phyloP scores from a whole-genome alignment of 1,139 yeast species.

The Protomyces macrosporus region DNA sequence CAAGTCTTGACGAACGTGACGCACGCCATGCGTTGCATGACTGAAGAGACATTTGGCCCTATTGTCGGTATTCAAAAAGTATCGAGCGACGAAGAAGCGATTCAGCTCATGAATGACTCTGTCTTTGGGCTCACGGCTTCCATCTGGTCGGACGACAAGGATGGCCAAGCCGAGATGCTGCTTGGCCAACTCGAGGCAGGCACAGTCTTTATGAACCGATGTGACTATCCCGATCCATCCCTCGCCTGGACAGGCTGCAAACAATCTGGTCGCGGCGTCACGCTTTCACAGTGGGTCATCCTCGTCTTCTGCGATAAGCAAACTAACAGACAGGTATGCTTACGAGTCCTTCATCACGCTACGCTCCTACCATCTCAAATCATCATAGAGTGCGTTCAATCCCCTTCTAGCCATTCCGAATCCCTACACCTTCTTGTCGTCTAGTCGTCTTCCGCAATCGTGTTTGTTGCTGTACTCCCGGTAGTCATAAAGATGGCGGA shows the following conservation, averaged over 20 bases:
- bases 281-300: conserved; percentile 30
- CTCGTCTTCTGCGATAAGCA: background rate
- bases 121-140: conserved; percentile 89
- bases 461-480: too few relatives aligned
- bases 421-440: too few relatives aligned
- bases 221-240: conserved; percentile 71
- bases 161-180: conserved; percentile 49
- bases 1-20: conserved; percentile 80
- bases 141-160: conserved; percentile 74
- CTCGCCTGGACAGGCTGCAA: conserved; percentile 83
- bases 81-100: conserved; percentile 57
- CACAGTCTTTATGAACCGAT: conserved; percentile 86
- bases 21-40: conserved; percentile 69
- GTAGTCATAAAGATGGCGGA: background rate
- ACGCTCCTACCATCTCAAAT: background rate
- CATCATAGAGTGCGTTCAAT: background rate
- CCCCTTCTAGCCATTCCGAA: too few relatives aligned
- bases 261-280: conserved; percentile 70
- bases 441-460: too few relatives aligned
- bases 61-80: conserved; percentile 75
- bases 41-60: conserved; percentile 92
- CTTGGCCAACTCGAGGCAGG: conserved; percentile 55
- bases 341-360: background rate
- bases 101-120: conserved; percentile 77
- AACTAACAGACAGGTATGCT: background rate